Evolutionary conservation across 2,329 filamentous ascomycete genomes (phyloP).

Genomic region (Claviceps sp.): DNA sequence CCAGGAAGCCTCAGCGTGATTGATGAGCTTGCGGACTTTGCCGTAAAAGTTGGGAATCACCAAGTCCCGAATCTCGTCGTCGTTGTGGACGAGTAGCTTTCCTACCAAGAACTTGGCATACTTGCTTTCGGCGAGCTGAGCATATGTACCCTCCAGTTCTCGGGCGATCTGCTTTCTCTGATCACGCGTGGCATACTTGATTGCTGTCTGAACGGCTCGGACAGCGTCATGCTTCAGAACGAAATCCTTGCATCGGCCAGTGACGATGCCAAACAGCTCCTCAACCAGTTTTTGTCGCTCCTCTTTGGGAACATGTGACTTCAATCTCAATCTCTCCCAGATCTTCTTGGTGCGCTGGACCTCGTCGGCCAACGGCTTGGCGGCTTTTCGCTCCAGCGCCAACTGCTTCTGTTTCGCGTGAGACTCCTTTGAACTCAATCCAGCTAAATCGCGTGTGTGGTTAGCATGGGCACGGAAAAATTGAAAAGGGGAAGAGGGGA

Average conservation of each 20-base stretch:
- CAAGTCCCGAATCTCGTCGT: conserved; percentile 71
- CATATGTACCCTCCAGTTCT: conserved; percentile 76
- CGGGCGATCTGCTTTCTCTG: conserved; percentile 77
- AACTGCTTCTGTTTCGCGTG: conserved; percentile 89
- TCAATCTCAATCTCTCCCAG: conserved; percentile 85
- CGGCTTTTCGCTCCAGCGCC: conserved; percentile 75
- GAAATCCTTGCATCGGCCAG: conserved; percentile 83
- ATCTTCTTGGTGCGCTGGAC: conserved; percentile 87
- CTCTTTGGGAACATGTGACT: conserved; percentile 82
- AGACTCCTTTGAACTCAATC: conserved; percentile 59
- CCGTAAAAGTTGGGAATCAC: conserved; percentile 94
- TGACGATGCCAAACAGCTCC: conserved; percentile 85
- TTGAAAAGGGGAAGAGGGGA: too few relatives aligned
- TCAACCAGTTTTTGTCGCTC: conserved; percentile 77
- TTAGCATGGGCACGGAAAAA: not conserved
- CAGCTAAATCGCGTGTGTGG: not conserved
- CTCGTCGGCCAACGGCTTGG: conserved; percentile 84
- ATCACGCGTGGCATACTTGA: conserved; percentile 83
- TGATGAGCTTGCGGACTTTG: conserved; percentile 81
- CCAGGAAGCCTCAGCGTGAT: conserved; percentile 93
- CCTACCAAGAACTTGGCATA: conserved; percentile 97
- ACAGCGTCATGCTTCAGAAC: conserved; percentile 98
- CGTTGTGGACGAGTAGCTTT: conserved; percentile 87
- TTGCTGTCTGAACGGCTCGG: conserved; percentile 87
- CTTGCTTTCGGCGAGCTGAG: conserved; percentile 77